Conservation (phyloP, 208 protist species). For the Trypanosoma avium region DNA sequence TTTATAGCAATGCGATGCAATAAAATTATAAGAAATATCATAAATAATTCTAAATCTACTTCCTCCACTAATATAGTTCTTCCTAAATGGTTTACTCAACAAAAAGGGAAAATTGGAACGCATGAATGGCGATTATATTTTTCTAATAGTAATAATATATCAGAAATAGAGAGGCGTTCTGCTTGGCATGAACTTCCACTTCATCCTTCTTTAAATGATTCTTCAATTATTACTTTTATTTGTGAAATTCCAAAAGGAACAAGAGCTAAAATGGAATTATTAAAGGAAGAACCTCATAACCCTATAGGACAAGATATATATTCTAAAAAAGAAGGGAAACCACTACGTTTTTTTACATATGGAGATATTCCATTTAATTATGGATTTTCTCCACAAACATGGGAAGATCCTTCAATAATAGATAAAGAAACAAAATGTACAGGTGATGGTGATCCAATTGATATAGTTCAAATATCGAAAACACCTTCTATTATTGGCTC, state of each 20-base stretch:
- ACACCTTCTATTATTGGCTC: constrained; percentile 34
- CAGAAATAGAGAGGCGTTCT: constrained; percentile 22
- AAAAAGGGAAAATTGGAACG: constrained; percentile 27
- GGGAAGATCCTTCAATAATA: constrained; percentile 71
- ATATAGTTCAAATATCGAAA: constrained; percentile 82
- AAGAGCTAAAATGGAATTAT: constrained; percentile 92
- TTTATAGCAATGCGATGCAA: constrained; percentile 16
- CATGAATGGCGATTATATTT: constrained; percentile 68
- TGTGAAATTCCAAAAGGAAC: constrained; percentile 90
- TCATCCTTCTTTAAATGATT: constrained; percentile 27
- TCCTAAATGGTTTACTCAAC: constrained; percentile 13
- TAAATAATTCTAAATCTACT: no score
- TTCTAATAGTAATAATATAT: constrained; percentile 4
- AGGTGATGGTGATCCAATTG: constrained; percentile 91
- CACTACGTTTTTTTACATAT: constrained; percentile 82
- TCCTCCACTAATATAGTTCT: constrained; percentile 10
- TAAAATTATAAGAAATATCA: background rate
- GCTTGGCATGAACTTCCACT: constrained; percentile 77
- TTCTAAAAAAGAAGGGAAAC: constrained; percentile 46
- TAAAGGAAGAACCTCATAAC: constrained; percentile 87
- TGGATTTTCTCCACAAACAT: constrained; percentile 94
- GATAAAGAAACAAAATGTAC: constrained; percentile 53
- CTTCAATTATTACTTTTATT: constrained; percentile 61
- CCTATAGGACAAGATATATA: constrained; percentile 91
- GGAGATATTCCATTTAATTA: constrained; percentile 95